Evolutionary conservation across 495 filamentous ascomycete genomes (phyloP).

Genomic region (Xylaria castorea): DNA sequence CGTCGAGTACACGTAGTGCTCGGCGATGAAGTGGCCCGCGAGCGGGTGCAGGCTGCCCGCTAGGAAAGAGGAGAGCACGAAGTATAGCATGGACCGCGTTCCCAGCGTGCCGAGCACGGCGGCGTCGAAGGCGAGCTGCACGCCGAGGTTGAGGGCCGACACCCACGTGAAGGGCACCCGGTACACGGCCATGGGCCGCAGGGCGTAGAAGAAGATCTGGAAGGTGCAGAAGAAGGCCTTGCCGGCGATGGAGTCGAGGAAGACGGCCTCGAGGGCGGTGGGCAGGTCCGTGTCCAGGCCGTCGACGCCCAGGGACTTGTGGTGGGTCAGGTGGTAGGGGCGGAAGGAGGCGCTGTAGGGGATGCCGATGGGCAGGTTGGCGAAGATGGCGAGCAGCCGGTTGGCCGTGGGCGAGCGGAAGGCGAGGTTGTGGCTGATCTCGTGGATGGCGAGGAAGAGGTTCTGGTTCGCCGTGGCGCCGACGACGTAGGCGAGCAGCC

Average conservation of each 20-base stretch:
- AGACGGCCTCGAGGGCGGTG: constrained; percentile 87
- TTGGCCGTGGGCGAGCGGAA: constrained; percentile 87
- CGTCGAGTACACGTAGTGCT: constrained; percentile 96
- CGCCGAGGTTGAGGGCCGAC: constrained; percentile 78
- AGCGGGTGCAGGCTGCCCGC: constrained; percentile 94
- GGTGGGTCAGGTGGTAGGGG: constrained; percentile 98
- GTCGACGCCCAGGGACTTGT: constrained; percentile 97
- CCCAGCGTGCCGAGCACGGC: constrained; percentile 62
- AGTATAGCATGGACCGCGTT: constrained; percentile 71
- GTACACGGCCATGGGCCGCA: constrained; percentile 97
- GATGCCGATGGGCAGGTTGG: constrained; percentile 93
- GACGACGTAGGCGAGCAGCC: constrained; percentile 87
- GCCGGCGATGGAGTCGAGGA: constrained; percentile 94
- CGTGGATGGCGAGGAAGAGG: constrained; percentile 97
- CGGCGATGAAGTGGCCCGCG: constrained; percentile 97
- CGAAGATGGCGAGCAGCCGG: constrained; percentile 84
- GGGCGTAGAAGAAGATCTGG: constrained; percentile 98
- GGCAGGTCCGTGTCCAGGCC: constrained; percentile 97
- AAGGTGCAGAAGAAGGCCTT: constrained; percentile 99
- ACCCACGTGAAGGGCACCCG: constrained; percentile 84
- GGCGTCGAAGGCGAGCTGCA: constrained; percentile 81
- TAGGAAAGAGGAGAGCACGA: constrained; percentile 86
- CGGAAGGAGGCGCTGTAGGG: constrained; percentile 97
- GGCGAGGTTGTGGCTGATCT: constrained; percentile 97
- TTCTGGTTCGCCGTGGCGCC: constrained; percentile 99